Conservation (phyloP, 2,329 filamentous ascomycete species). For the Claviceps sorghi region DNA sequence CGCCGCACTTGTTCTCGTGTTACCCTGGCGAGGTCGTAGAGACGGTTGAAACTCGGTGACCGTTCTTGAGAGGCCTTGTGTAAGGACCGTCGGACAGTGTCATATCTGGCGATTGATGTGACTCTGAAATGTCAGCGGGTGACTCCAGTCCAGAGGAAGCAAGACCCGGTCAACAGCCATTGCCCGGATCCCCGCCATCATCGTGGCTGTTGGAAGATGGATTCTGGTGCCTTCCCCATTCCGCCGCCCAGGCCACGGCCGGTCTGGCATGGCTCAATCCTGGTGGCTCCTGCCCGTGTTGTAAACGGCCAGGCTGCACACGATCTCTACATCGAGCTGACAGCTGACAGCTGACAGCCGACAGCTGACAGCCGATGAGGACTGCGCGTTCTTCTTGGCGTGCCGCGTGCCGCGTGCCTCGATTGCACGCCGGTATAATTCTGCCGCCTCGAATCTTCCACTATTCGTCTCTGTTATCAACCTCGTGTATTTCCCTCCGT, state of each 20-base stretch:
- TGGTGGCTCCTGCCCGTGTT: constrained; percentile 3
- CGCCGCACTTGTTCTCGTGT: neutral
- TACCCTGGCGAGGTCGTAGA: neutral
- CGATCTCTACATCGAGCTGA: constrained; percentile 1
- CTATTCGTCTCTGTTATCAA: constrained; percentile 1
- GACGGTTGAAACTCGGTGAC: neutral
- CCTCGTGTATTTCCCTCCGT: constrained; percentile 1
- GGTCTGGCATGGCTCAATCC: neutral
- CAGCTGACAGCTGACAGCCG: constrained; percentile 3
- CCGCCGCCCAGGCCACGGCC: neutral
- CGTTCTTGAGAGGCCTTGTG: neutral
- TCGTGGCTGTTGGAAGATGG: neutral
- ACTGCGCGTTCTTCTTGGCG: neutral
- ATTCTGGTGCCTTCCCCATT: neutral
- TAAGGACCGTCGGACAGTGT: neutral
- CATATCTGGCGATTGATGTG: neutral
- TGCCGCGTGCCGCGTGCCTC: neutral
- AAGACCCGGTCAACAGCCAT: neutral
- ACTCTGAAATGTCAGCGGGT: neutral
- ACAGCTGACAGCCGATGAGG: neutral
- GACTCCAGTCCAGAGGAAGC: neutral
- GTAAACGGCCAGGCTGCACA: constrained; percentile 1
- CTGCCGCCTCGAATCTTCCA: neutral
- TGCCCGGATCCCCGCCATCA: no score
- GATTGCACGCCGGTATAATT: neutral